Evolutionary conservation across 2,329 filamentous ascomycete species (phyloP).

Genomic region (Apiospora koreana): DNA sequence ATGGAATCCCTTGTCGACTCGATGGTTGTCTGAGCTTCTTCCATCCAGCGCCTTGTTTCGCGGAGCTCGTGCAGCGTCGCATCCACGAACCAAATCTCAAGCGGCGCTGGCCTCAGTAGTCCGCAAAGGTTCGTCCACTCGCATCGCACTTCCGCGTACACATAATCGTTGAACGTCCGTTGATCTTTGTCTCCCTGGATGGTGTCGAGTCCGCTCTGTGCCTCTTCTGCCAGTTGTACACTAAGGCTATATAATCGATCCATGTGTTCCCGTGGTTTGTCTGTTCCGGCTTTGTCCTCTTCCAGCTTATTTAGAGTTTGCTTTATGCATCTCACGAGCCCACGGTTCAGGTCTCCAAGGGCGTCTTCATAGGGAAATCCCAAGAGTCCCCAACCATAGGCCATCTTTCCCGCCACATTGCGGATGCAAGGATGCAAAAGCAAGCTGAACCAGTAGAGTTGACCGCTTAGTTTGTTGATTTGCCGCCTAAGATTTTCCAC

Average conservation of each 20-base stretch:
- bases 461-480: no score
- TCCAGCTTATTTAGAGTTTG: background rate
- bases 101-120: background rate
- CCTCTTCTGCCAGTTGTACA: background rate
- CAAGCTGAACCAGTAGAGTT: no score
- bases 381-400: background rate
- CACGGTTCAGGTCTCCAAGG: background rate
- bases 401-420: background rate
- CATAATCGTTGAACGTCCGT: background rate
- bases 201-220: no score
- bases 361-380: background rate
- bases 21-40: no score
- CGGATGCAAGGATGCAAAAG: no score
- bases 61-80: no score
- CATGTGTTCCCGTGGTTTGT: background rate
- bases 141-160: background rate
- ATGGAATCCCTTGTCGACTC: no score
- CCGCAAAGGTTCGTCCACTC: background rate
- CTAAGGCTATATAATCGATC: background rate
- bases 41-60: no score
- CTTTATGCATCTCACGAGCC: background rate
- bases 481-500: no score
- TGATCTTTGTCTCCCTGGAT: background rate
- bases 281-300: background rate
- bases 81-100: no score